Base-by-base conservation (phyloP, 108 stramenopile species). In the Aurantiochytrium sp. region DNA sequence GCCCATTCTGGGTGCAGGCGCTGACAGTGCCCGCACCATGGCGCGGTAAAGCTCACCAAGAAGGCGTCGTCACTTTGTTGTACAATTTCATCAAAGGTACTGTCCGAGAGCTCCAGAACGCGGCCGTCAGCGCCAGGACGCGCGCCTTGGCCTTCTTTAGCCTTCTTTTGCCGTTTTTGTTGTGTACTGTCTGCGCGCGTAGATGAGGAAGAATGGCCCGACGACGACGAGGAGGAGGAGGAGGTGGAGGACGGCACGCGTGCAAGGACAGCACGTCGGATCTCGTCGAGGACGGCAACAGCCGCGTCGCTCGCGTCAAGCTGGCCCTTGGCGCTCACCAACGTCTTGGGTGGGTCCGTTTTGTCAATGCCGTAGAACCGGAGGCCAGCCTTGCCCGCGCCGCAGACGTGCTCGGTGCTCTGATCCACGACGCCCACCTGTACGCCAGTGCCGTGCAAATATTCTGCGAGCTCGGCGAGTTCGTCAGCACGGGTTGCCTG, bases 11-110 rank as follows among this genome's bases (percentile, higher is more conserved):
- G 93, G 25, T 91, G 90, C 58, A 95, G 91, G 60, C 58, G 72
- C 93, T 95, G 92, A 92, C 94, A 95, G 93, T 95, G 94, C 29
- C 94, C 94, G 76, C 94, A 94, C 94, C 94, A 95, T 19, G 94
- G 94, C 4, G 94, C 94, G 69, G 90, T 91, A 90, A 95, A 95
- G 90, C 93, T 88, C 28, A 90, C 76, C 58, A 90, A 42, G n/a
- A 91, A 90, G 29, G 43, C 58, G 16, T 90, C 90, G 28, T 90
- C 90, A 8, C 53, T 59, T 8, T 59, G n/a, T 64, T 87, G 19
- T 28, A 90, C 90, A 19, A 0, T 51, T 6, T 71, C 90, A n/a
- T 90, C 88, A 55, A 90, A 90, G 42, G 42, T 45, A 1, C 0
- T 5, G 23, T 90, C 90, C 18, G 60, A 72, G 21, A 90, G 59